Base-by-base conservation (phyloP, 2,329 filamentous ascomycete genomes). In the Penicillium olsonii region DNA sequence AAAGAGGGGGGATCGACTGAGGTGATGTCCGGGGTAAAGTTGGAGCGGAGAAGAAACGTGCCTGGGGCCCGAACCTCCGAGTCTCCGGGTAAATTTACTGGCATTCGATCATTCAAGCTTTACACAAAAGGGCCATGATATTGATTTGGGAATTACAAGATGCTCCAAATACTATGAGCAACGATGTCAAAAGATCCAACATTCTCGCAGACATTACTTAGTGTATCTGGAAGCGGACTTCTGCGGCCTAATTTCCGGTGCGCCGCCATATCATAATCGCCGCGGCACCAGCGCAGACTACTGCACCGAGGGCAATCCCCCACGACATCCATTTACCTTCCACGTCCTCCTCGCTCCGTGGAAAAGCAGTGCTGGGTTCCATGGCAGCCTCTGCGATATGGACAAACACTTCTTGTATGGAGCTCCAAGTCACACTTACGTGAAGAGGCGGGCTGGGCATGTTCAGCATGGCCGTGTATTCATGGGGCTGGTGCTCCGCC, bases 401-500 rank as follows among this genome's bases (percentile, higher is more conserved):
- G 19, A 96, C 90, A 71, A 97, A 99, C 29, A 97, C 81, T 71
- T 99, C 94, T 56, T 87, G 88, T 60, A 97, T 96, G 63, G 89
- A 95, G 63, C 83, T 85, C 94, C 94, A 99, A 6, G 87, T 94
- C 24, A 94, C 91, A 65, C 90, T 96, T 45, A 96, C 94, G 73
- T 99, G 95, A 34, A 97, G 76, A 5, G 94, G 94, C 2, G 92
- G 72, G 10, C 73, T 86, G 47, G 88, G 85, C 88, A 97, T 95
- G 67, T 89, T 92, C 60, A 95, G 76, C 31, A 82, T 80, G 42
- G 87, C 84, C 0, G 92, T 95, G 72, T 96, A 96, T 56, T 91
- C 87, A 67, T 99, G 94, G 1, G 94, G 94, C 70, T 96, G 92
- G 55, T 87, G 76, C 69, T 96, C 90, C 52, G 88, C 88, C 51